Evolutionary conservation across 2,329 filamentous ascomycete genomes (phyloP).

Genomic region (Neopestalotiopsis rosae): DNA sequence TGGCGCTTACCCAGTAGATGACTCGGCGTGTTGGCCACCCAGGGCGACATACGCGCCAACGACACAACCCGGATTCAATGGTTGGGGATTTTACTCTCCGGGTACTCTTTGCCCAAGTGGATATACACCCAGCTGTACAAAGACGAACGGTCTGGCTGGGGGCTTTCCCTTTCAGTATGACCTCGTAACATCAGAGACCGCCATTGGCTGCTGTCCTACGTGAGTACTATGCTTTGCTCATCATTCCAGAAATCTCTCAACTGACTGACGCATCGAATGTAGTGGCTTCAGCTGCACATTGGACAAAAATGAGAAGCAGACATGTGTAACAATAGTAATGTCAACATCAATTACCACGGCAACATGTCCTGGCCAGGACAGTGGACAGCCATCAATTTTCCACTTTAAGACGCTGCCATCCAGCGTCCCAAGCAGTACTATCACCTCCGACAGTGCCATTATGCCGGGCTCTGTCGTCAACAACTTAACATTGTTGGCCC

Average conservation of each 20-base stretch:
- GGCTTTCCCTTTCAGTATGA: constrained; percentile 5
- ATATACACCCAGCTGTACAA: not conserved
- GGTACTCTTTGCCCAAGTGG: not conserved
- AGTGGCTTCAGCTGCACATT: not conserved
- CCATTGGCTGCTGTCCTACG: constrained; percentile 1
- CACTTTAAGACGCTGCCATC: not conserved
- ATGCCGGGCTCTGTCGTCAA: not conserved
- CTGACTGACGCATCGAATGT: not conserved
- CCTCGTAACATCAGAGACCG: not conserved
- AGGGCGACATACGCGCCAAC: not conserved
- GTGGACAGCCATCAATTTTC: not conserved
- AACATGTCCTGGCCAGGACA: not conserved
- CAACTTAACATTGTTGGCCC: not conserved
- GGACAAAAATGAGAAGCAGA: not conserved
- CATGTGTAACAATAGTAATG: not conserved
- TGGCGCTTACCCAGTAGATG: not conserved
- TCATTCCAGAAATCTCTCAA: not conserved
- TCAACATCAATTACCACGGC: not conserved
- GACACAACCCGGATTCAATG: not conserved
- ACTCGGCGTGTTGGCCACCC: not conserved
- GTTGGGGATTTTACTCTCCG: constrained; percentile 6
- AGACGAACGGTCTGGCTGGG: not conserved
- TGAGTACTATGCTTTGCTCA: not conserved
- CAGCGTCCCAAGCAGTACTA: not conserved
- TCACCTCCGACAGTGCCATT: not conserved